Percentiles rank a stretch among this genome's conserved stretches.
phyloP scores from a whole-genome alignment of 1,139 yeast species.

The Taiozyma sp. region DNA sequence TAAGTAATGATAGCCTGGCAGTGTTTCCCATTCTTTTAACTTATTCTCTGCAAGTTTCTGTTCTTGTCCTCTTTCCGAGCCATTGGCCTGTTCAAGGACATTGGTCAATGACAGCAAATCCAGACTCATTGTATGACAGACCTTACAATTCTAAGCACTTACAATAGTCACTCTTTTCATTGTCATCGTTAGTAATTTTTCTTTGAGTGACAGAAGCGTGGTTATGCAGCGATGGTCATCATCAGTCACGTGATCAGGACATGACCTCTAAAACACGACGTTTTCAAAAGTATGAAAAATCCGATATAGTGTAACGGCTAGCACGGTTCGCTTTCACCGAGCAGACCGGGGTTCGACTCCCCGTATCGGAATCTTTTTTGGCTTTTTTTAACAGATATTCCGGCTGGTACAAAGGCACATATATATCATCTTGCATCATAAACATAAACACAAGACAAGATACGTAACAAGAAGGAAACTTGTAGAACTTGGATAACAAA shows the following conservation, averaged over 20 bases:
- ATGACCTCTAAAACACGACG: no score
- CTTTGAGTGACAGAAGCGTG: no score
- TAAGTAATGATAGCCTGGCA: constrained; percentile 52
- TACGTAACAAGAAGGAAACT: no score
- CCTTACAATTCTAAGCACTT: no score
- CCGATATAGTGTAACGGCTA: constrained; percentile 81
- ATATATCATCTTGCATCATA: no score
- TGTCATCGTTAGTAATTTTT: no score
- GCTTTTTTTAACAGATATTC: not conserved
- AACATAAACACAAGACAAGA: no score
- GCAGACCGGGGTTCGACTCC: constrained; percentile 83
- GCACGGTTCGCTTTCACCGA: constrained; percentile 82
- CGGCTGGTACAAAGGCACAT: no score
- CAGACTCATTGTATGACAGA: constrained; percentile 9
- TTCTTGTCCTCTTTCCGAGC: constrained; percentile 37
- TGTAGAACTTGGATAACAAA: no score
- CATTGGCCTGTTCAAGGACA: constrained; percentile 46
- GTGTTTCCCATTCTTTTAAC: constrained; percentile 60
- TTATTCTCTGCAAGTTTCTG: constrained; percentile 66
- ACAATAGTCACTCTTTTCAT: no score
- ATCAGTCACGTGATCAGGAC: no score
- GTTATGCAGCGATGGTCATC: no score
- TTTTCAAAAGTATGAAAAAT: constrained; percentile 14
- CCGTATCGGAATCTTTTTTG: constrained; percentile 52
- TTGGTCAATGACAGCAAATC: constrained; percentile 20